Evolutionary conservation across 441 rosid genomes (phyloP), one percentile per base, ranked within the genome.

Genomic region (Aleurites moluccanus): DNA sequence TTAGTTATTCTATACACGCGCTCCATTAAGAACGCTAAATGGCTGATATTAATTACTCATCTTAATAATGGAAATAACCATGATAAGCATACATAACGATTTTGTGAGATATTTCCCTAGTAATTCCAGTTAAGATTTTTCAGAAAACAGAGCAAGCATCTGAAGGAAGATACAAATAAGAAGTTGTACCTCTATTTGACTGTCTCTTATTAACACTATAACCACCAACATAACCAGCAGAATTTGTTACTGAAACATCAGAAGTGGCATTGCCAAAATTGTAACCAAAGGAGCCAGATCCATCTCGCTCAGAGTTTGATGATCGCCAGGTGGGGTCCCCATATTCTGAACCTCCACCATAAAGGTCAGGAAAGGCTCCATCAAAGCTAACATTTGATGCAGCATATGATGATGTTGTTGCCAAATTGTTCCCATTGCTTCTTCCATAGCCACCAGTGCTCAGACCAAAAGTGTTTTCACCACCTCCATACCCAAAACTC

Each of bases 151-250:
- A 74, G 44, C 16, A 35, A 67, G 62, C 71, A 80, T 55, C 44
- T 64, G 72, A 66, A 76, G 40, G 50, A 50, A 73, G 60, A 76
- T 27, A 69, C 44, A 55, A 64, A 81, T 30, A 35, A 76, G 45
- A 27, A 73, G 64, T 42, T 70, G 80, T 84, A 95, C 99, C 99
- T 93, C 96, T 88, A 90, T 81, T 90, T 84, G 93, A 27, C 79
- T 89, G 93, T 87, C 98, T 87, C 85, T 91, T 93, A 83, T 87
- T 90, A 86, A 90, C 91, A 78, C 87, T 87, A 87, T 89, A 95
- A 80, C 91, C 92, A 80, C 90, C 93, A 83, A 90, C 92, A 83
- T 85, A 90, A 75, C 96, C 92, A 73, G 97, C 92, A 81, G 97
- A 86, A 82, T 81, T 88, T 91, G 86, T 90, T 72, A 86, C 86